Conservation (phyloP, 2,329 filamentous ascomycete genomes). For the Neofusicoccum laricinum region DNA sequence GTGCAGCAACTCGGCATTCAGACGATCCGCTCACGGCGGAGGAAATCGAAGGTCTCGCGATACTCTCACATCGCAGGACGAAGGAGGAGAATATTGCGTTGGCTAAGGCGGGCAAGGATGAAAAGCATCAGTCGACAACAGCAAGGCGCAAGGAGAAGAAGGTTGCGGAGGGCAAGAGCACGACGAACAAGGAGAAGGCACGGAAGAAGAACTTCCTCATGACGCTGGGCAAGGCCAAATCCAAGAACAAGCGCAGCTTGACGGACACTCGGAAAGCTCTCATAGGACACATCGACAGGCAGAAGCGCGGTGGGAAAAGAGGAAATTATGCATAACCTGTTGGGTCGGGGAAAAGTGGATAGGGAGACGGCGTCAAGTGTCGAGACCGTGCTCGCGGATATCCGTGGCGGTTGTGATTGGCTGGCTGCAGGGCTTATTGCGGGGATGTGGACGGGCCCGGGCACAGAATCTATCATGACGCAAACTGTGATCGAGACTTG, state of each 20-base stretch:
- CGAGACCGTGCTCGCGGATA: not conserved
- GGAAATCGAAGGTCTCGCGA: conserved; percentile 84
- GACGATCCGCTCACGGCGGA: conserved; percentile 89
- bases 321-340: conserved; percentile 53
- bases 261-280: conserved; percentile 79
- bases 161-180: conserved; percentile 85
- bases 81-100: conserved; percentile 86
- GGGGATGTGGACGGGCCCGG: not conserved
- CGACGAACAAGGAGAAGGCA: conserved; percentile 95
- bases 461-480: not conserved
- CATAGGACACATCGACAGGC: conserved; percentile 75
- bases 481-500: not conserved
- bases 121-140: conserved; percentile 81
- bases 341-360: conserved; percentile 1
- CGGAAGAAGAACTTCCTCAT: conserved; percentile 98
- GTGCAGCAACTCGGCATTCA: conserved; percentile 57
- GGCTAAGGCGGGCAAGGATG: conserved; percentile 77
- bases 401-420: not conserved
- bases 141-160: conserved; percentile 85
- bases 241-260: conserved; percentile 92
- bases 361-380: not conserved
- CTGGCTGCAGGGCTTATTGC: not conserved
- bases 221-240: conserved; percentile 94
- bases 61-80: conserved; percentile 73
- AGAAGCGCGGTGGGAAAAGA: conserved; percentile 78